A percentile compares a stretch with the other conserved stretches of the same genome.
These are phyloP conservation scores for Maudiozyma barnettii DNA, from an alignment of 805 yeast genomes.

Conservation along the genomic window DNA sequence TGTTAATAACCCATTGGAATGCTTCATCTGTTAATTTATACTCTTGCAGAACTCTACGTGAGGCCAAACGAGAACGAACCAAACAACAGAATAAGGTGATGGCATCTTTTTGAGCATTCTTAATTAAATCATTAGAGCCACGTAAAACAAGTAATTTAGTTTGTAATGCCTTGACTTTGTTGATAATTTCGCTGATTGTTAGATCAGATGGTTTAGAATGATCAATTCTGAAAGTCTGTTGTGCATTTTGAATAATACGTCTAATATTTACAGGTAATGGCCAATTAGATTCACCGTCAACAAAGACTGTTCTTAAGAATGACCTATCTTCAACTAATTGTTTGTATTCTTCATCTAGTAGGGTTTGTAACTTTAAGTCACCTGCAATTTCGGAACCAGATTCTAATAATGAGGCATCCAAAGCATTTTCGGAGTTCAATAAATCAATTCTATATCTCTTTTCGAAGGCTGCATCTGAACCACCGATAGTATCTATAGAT, in stretches of 20 bases:
- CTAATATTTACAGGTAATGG: conserved; percentile 95
- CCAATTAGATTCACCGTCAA: conserved; percentile 93
- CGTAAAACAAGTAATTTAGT: conserved; percentile 65
- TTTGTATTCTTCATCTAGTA: conserved; percentile 74
- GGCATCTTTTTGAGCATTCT: conserved; percentile 90
- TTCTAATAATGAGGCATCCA: conserved; percentile 69
- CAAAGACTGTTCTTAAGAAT: conserved; percentile 74
- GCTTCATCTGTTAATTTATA: conserved; percentile 75
- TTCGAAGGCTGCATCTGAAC: conserved; percentile 76
- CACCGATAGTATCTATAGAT: conserved; percentile 90
- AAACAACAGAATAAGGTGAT: conserved; percentile 83
- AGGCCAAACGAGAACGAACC: conserved; percentile 82
- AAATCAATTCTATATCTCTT: conserved; percentile 79
- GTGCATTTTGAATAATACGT: conserved; percentile 94
- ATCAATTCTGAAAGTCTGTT: conserved; percentile 91
- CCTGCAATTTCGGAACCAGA: conserved; percentile 87
- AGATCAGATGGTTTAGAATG: conserved; percentile 84
- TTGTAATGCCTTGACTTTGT: conserved; percentile 60
- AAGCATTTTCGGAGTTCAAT: conserved; percentile 53
- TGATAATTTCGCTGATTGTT: conserved; percentile 70
- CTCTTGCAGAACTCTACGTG: conserved; percentile 87
- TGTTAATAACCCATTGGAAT: conserved; percentile 93
- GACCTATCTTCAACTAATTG: conserved; percentile 72
- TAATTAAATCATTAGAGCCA: conserved; percentile 62
- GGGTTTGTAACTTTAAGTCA: conserved; percentile 70